A percentile compares a stretch with the other conserved stretches of the same genome.
phyloP scores from a whole-genome alignment of 495 filamentous ascomycete genomes.

The Umbilicaria muhlenbergii region DNA sequence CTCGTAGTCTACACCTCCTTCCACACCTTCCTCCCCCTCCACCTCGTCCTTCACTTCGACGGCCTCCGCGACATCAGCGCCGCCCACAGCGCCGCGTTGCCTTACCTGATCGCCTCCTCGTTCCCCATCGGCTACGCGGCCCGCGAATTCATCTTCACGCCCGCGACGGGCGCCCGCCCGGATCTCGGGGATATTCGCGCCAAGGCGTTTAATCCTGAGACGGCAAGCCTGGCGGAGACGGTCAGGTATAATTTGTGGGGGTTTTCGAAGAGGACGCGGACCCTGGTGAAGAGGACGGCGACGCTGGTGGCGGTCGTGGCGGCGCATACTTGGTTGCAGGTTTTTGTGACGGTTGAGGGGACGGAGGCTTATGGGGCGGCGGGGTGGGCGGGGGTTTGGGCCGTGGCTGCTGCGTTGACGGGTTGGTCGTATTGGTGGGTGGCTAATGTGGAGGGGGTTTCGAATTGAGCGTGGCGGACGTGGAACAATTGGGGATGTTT shows the following conservation, averaged over 20 bases:
- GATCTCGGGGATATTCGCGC: conserved; percentile 18
- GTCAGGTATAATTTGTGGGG: conserved; percentile 44
- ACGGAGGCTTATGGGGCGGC: conserved; percentile 49
- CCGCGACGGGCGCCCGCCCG: conserved; percentile 33
- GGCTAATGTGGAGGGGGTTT: conserved; percentile 32
- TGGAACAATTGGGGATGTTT: no score
- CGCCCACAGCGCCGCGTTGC: conserved; percentile 36
- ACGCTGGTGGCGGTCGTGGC: conserved; percentile 39
- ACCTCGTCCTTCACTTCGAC: conserved; percentile 54
- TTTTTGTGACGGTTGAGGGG: conserved; percentile 44
- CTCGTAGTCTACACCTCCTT: conserved; percentile 47
- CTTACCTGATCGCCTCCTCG: conserved; percentile 33
- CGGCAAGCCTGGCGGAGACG: conserved; percentile 40
- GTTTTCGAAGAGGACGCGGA: conserved; percentile 44
- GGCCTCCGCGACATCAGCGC: conserved; percentile 45
- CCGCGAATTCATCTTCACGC: conserved; percentile 60
- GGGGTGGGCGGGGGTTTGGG: conserved; percentile 59
- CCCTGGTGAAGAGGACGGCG: conserved; percentile 46
- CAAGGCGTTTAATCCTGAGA: conserved; percentile 33
- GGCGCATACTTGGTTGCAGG: conserved; percentile 49
- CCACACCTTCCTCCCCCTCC: conserved; percentile 46
- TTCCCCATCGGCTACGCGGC: conserved; percentile 54
- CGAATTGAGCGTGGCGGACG: conserved; percentile 2
- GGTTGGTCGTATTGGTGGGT: conserved; percentile 47
- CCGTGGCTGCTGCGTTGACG: conserved; percentile 37